Evolutionary conservation across 1,284 basidiomycete species (phyloP).

Genomic region (Filobasidium uniguttulatum): DNA sequence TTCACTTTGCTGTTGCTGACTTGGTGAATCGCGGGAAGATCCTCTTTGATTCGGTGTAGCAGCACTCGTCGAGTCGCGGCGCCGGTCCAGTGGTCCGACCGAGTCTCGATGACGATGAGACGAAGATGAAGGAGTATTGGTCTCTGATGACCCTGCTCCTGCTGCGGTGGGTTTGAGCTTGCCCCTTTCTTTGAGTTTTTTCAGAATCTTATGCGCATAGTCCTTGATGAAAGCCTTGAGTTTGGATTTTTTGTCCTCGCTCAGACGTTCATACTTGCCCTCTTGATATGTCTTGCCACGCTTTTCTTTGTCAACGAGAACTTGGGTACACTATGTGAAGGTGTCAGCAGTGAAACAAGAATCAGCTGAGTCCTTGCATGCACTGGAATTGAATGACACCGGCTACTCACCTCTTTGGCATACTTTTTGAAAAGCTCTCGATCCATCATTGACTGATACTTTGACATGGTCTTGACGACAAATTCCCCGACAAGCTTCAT

Average conservation of each 20-base stretch:
- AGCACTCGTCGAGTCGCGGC: background rate
- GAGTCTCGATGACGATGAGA: background rate
- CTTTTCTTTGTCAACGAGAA: conserved; percentile 86
- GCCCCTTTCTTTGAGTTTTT: conserved; percentile 32
- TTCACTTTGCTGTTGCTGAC: background rate
- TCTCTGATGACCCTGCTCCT: background rate
- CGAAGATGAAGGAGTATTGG: background rate
- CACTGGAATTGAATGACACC: background rate
- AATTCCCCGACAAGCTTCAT: conserved; percentile 72
- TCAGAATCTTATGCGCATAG: conserved; percentile 43
- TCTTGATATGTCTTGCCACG: conserved; percentile 64
- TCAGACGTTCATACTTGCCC: conserved; percentile 55
- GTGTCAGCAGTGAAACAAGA: background rate
- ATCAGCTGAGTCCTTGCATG: background rate
- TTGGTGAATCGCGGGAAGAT: no score
- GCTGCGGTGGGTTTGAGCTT: conserved; percentile 23
- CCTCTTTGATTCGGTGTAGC: no score
- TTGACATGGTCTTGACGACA: conserved; percentile 83
- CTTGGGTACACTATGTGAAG: conserved; percentile 49
- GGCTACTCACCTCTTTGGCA: conserved; percentile 67
- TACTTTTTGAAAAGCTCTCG: conserved; percentile 84
- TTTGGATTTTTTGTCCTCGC: conserved; percentile 74
- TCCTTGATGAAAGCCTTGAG: conserved; percentile 91
- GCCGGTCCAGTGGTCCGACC: no score
- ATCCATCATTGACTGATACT: conserved; percentile 66